Conservation (phyloP, 352 stramenopile genomes). For the Phytophthora megakarya region DNA sequence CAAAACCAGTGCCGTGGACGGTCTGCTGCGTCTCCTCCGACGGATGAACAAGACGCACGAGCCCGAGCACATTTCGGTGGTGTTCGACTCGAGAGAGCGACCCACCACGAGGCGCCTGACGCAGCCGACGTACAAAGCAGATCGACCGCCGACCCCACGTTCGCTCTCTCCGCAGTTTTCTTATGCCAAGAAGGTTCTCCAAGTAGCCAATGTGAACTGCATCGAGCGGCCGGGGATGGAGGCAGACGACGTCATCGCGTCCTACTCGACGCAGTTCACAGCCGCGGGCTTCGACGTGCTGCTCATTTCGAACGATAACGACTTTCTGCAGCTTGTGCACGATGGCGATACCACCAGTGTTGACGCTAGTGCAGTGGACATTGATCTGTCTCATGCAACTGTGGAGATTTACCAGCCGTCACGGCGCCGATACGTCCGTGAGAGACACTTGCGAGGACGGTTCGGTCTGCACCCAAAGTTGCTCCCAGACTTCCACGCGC, state of each 20-base stretch:
- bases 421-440: slow-evolving; percentile 68
- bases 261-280: slow-evolving; percentile 52
- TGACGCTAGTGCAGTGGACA: slow-evolving; percentile 1
- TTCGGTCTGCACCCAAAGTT: slow-evolving; percentile 57
- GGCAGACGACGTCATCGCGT: slow-evolving; percentile 73
- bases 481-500: slow-evolving; percentile 64
- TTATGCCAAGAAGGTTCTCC: slow-evolving; percentile 41
- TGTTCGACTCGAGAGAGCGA: slow-evolving; percentile 61
- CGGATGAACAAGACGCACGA: slow-evolving; percentile 55
- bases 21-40: slow-evolving; percentile 46
- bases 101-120: slow-evolving; percentile 51
- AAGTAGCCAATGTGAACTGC: slow-evolving; percentile 44
- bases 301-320: slow-evolving; percentile 74
- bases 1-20: slow-evolving; percentile 48
- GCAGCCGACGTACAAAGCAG: slow-evolving; percentile 60
- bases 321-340: slow-evolving; percentile 68
- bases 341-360: slow-evolving; percentile 1
- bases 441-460: slow-evolving; percentile 62
- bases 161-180: slow-evolving; percentile 50
- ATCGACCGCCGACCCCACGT: slow-evolving; percentile 41
- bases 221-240: slow-evolving; percentile 58
- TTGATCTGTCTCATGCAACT: slow-evolving; percentile 4
- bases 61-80: slow-evolving; percentile 58
- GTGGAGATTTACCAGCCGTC: slow-evolving; percentile 82
- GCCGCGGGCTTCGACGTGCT: slow-evolving; percentile 57